These are phyloP conservation scores for Pluteus cervinus DNA, from an alignment of 768 basidiomycete genomes.

Conservation along the genomic window DNA sequence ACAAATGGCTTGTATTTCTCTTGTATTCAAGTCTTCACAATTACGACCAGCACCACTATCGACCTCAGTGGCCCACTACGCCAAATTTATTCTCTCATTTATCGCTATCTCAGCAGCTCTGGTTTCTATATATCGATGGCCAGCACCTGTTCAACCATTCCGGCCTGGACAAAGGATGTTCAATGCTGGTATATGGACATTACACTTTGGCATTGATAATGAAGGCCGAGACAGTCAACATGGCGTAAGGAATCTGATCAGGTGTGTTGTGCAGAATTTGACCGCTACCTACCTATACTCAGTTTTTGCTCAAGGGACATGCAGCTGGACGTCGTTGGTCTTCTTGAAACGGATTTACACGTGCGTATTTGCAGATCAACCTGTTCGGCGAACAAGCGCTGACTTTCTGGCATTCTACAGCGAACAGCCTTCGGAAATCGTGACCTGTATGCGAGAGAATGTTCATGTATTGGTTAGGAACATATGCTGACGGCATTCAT, in stretches of 20 bases:
- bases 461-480: not conserved
- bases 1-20: constrained; percentile 45
- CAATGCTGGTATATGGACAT: constrained; percentile 84
- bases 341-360: constrained; percentile 83
- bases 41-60: constrained; percentile 1
- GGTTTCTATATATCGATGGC: constrained; percentile 49
- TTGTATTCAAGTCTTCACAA: constrained; percentile 29
- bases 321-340: constrained; percentile 78
- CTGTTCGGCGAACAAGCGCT: constrained; percentile 4
- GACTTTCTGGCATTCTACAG: constrained; percentile 14
- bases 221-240: constrained; percentile 69
- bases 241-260: constrained; percentile 49
- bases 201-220: constrained; percentile 84
- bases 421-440: constrained; percentile 67
- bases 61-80: constrained; percentile 19
- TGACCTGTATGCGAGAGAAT: constrained; percentile 53
- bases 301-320: constrained; percentile 47
- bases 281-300: not conserved
- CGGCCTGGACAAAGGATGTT: constrained; percentile 62
- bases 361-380: constrained; percentile 35
- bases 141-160: constrained; percentile 45
- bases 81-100: constrained; percentile 28
- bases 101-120: constrained; percentile 44
- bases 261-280: constrained; percentile 15
- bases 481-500: constrained; percentile 7